phyloP scores from a whole-genome alignment of 352 stramenopile genomes.

The Globisporangium middletonii region DNA sequence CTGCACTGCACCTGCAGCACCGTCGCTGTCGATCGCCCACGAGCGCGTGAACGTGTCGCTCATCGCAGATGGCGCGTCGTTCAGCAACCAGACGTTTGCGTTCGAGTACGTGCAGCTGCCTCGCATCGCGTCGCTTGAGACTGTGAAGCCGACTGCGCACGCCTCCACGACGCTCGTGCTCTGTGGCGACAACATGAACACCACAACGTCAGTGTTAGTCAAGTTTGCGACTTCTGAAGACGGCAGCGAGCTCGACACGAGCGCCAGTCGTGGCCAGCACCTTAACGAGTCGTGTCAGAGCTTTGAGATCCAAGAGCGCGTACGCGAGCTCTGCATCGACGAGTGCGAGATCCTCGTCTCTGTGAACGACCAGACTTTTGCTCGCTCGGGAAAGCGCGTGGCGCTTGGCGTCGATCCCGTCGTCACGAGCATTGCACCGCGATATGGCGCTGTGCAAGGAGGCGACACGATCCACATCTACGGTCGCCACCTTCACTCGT shows the following conservation, averaged over 20 bases:
- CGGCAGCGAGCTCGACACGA: not conserved
- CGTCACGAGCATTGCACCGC: constrained; percentile 13
- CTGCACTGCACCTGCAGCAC: constrained; percentile 20
- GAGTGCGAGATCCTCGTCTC: constrained; percentile 31
- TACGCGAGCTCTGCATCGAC: not conserved
- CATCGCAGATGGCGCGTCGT: constrained; percentile 9
- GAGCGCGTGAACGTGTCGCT: constrained; percentile 26
- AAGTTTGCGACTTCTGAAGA: not conserved
- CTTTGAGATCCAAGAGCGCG: constrained; percentile 3
- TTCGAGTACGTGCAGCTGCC: constrained; percentile 25
- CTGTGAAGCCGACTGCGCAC: not conserved
- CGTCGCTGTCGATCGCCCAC: not conserved
- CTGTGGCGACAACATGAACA: constrained; percentile 3
- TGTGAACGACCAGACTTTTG: constrained; percentile 37
- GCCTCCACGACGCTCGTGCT: constrained; percentile 7
- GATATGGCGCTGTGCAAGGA: constrained; percentile 24
- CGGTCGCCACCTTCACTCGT: constrained; percentile 14
- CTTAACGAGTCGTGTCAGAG: constrained; percentile 8
- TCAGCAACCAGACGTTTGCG: constrained; percentile 22
- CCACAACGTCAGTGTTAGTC: not conserved
- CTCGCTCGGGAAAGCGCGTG: constrained; percentile 18
- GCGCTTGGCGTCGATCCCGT: constrained; percentile 8
- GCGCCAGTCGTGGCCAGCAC: not conserved
- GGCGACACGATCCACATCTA: constrained; percentile 23
- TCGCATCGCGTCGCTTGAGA: constrained; percentile 18